phyloP scores from a whole-genome alignment of 148 eudicot species.

The Rhododendron molle region DNA sequence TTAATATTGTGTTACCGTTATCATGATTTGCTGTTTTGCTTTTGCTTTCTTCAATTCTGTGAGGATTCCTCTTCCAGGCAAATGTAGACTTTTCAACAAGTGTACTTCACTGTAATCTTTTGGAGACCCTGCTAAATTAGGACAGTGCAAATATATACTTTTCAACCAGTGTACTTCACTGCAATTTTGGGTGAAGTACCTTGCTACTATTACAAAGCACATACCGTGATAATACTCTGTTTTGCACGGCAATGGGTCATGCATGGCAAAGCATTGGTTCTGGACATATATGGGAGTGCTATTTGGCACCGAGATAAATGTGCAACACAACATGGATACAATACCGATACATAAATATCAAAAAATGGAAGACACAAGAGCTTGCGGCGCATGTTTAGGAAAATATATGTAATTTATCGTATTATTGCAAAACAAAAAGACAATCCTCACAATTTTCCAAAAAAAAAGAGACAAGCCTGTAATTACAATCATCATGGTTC shows the following conservation, averaged over 20 bases:
- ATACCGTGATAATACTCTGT: not conserved
- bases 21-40: not conserved
- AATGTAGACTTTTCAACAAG: not conserved
- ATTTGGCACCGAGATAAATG: too few relatives aligned
- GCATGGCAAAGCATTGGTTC: not conserved
- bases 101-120: conserved; percentile 5
- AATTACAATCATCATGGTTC: too few relatives aligned
- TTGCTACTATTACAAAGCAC: not conserved
- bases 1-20: not conserved
- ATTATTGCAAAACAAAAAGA: too few relatives aligned
- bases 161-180: not conserved
- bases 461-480: too few relatives aligned
- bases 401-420: not conserved
- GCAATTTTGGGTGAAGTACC: too few relatives aligned
- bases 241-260: not conserved
- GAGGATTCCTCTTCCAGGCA: not conserved
- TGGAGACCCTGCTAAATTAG: too few relatives aligned
- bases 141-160: too few relatives aligned
- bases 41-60: not conserved
- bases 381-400: not conserved
- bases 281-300: not conserved
- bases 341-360: too few relatives aligned
- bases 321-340: too few relatives aligned
- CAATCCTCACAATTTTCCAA: too few relatives aligned
- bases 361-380: too few relatives aligned